Evolutionary conservation across 495 filamentous ascomycete species (phyloP), one percentile per base, ranked within the genome.

Genomic region (Rostrohypoxylon terebratum): DNA sequence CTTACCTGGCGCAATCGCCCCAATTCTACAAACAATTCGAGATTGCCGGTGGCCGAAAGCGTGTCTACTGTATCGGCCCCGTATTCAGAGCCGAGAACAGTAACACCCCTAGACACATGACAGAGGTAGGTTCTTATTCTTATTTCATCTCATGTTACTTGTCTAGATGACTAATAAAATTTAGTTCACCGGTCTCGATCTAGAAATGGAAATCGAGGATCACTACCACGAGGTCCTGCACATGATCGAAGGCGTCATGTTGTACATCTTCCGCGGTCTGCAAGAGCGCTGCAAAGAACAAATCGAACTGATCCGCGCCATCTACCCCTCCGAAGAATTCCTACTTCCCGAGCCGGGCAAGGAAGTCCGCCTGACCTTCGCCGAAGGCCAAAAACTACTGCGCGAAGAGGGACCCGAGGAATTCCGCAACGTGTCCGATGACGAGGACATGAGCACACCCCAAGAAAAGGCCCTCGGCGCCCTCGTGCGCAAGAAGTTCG

Each of bases 21-120:
- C 96, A 99, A 80, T 88, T 99, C 54, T 95, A 96, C 80, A 98
- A 99, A 84, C 96, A 99, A 75, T 93, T 96, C 86, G 91, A 93
- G 78, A 97, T 99, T 74, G 94, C 94, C 21, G 93, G 94, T 74
- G 96, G 96, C 59, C 88, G 96, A 79, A 89, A 95, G 78, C 90
- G 89, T 63, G 95, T 99, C 10, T 98, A 92, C 77, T 92, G 94
- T 76, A 90, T 96, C 63, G 93, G 92, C 0, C 92, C 93, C 3
- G 95, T 98, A 8, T 99, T 97, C 89, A 88, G 95, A 77, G 96
- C 96, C 0, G 96, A 98, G 84, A 97, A 98, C 80, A 94, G 91
- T 62, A 97, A 97, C 77, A 99, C 96, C 0, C 93, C 96, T 76
- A 87, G 96, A 59, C 96, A 99, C 80, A 91, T 98, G 89, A 98